Evolutionary conservation across 2,329 filamentous ascomycete species (phyloP).

Genomic region (Colletotrichum gigasporum): DNA sequence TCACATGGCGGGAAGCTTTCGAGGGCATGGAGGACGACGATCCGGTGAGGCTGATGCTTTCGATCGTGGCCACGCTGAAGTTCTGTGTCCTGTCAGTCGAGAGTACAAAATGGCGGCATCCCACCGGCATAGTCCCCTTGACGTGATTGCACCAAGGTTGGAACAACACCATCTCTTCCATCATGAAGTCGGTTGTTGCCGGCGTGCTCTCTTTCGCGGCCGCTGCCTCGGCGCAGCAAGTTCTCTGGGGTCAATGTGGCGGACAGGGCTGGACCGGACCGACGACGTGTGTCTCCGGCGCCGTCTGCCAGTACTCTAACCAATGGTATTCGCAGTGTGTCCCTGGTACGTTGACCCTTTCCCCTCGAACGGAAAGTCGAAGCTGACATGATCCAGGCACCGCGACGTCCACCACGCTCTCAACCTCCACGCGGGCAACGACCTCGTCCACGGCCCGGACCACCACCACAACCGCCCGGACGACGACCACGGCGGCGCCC

Average conservation of each 20-base stretch:
- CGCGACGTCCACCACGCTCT: conserved; percentile 24
- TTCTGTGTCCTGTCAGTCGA: too few species aligned
- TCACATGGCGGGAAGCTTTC: neutral
- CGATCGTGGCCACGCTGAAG: neutral
- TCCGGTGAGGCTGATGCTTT: conserved; percentile 4
- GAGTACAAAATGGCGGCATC: conserved; percentile 15
- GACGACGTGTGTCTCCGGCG: conserved; percentile 53
- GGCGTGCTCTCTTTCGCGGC: conserved; percentile 21
- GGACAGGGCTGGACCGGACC: conserved; percentile 51
- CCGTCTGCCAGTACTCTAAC: conserved; percentile 46
- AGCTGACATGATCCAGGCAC: neutral
- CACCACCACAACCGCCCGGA: conserved; percentile 24
- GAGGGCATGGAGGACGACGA: conserved; percentile 21
- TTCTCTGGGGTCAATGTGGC: conserved; percentile 50
- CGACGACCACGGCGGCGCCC: conserved; percentile 1
- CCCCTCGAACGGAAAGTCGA: too few species aligned
- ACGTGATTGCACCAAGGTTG: neutral
- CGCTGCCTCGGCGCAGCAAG: conserved; percentile 29
- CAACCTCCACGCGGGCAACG: conserved; percentile 20
- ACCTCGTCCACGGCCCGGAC: conserved; percentile 21
- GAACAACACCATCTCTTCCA: neutral
- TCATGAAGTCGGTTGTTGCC: conserved; percentile 27
- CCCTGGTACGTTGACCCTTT: conserved; percentile 36
- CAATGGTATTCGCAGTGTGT: conserved; percentile 50
- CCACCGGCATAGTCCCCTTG: conserved; percentile 4